These are phyloP conservation scores for Bretschneidera sinensis DNA, from an alignment of 345 rosid species.

Conservation along the genomic window DNA sequence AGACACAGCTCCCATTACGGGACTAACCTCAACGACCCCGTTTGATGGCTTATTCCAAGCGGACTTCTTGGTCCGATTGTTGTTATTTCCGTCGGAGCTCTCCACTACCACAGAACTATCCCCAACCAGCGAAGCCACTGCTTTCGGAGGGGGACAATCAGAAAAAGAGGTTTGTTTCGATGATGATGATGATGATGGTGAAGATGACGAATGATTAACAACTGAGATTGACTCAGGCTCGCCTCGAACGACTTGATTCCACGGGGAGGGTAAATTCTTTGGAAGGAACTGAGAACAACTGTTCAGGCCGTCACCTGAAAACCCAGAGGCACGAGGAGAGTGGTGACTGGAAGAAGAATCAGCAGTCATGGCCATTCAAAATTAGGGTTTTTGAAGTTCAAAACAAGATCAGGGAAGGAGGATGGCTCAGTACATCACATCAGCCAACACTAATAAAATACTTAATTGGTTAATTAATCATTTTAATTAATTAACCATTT, in stretches of 20 bases:
- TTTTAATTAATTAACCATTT: too few species aligned
- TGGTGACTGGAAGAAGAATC: constrained; percentile 40
- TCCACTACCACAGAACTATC: constrained; percentile 25
- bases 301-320: constrained; percentile 9
- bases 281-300: constrained; percentile 32
- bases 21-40: constrained; percentile 32
- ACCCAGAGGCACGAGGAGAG: constrained; percentile 15
- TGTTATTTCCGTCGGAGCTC: constrained; percentile 22
- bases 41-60: constrained; percentile 56
- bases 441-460: too few species aligned
- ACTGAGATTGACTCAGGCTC: constrained; percentile 25
- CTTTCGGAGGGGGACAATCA: constrained; percentile 22
- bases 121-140: constrained; percentile 12
- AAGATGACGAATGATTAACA: constrained; percentile 16
- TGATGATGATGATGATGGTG: constrained; percentile 21
- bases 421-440: too few species aligned
- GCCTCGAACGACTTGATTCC: constrained; percentile 42
- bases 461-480: too few species aligned
- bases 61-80: constrained; percentile 37
- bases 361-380: constrained; percentile 38
- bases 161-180: constrained; percentile 20
- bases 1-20: constrained; percentile 51
- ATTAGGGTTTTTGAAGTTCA: constrained; percentile 21
- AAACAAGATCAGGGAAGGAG: too few species aligned
- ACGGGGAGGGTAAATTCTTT: constrained; percentile 31